Percentiles rank a stretch among this genome's conserved stretches.
phyloP scores from a whole-genome alignment of 129 eudicot genomes.

The Saussurea involucrata region DNA sequence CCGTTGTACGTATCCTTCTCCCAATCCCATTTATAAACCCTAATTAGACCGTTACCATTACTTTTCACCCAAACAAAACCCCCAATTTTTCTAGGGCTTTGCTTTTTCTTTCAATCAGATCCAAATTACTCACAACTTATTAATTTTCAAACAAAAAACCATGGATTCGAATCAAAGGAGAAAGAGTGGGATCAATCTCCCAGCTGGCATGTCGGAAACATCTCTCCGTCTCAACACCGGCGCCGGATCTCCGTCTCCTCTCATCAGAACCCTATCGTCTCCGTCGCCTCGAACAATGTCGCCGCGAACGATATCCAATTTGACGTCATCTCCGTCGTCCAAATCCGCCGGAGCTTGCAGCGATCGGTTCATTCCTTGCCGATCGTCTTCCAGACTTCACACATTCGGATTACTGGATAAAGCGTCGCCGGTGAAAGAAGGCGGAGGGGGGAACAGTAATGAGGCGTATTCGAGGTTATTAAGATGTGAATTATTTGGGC shows the following conservation, averaged over 20 bases:
- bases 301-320: constrained; percentile 48
- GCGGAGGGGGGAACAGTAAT: constrained; percentile 49
- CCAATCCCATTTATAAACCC: constrained; percentile 29
- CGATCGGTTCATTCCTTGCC: constrained; percentile 88
- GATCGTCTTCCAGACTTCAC: constrained; percentile 93
- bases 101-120: neutral
- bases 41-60: constrained; percentile 29
- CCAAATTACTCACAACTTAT: neutral
- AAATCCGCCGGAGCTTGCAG: constrained; percentile 71
- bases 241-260: constrained; percentile 38
- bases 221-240: constrained; percentile 61
- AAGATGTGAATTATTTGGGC: constrained; percentile 73
- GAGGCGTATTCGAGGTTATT: constrained; percentile 80
- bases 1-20: constrained; percentile 35
- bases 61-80: constrained; percentile 1
- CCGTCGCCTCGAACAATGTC: constrained; percentile 63
- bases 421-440: constrained; percentile 69
- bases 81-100: constrained; percentile 23
- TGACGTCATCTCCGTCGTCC: constrained; percentile 62
- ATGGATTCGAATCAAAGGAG: constrained; percentile 75
- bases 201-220: constrained; percentile 81
- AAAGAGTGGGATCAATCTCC: constrained; percentile 93
- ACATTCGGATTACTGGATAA: constrained; percentile 76
- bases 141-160: neutral
- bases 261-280: constrained; percentile 28